A percentile compares a stretch with the other conserved stretches of the same genome.
Conservation (phyloP, 345 rosid genomes). For the Zanthoxylum bungeanum region DNA sequence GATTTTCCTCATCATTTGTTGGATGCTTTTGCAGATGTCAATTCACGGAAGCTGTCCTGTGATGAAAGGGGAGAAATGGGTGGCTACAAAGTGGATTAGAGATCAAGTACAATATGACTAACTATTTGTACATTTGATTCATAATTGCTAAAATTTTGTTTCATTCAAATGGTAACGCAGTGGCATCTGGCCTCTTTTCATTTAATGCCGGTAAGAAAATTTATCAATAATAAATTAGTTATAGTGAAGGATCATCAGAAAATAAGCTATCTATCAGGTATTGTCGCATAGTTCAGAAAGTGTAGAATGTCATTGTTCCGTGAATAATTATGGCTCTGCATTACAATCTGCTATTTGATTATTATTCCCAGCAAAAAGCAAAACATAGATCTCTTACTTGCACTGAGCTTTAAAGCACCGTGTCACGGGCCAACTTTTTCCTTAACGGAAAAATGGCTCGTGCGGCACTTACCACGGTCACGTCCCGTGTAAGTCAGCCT, state of each 20-base stretch:
- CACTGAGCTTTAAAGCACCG: no score
- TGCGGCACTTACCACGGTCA: no score
- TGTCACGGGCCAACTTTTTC: no score
- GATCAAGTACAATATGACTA: conserved; percentile 43
- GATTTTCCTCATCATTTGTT: not conserved
- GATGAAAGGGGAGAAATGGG: conserved; percentile 82
- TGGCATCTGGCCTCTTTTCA: not conserved
- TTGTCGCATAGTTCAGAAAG: not conserved
- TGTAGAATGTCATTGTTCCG: not conserved
- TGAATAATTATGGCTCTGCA: not conserved
- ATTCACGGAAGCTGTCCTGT: conserved; percentile 92
- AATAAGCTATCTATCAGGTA: not conserved
- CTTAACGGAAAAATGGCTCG: no score
- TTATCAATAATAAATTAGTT: not conserved
- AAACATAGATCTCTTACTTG: no score
- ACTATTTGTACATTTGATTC: not conserved
- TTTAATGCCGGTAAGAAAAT: not conserved
- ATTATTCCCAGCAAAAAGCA: not conserved
- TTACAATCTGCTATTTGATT: no score
- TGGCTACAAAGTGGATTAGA: conserved; percentile 88
- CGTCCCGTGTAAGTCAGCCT: no score
- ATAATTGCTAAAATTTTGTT: not conserved
- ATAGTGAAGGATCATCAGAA: not conserved
- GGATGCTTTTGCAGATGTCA: conserved; percentile 52
- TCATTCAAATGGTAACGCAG: not conserved